Conservation (phyloP, 805 yeast genomes). For the Ogataea degrootiae region DNA sequence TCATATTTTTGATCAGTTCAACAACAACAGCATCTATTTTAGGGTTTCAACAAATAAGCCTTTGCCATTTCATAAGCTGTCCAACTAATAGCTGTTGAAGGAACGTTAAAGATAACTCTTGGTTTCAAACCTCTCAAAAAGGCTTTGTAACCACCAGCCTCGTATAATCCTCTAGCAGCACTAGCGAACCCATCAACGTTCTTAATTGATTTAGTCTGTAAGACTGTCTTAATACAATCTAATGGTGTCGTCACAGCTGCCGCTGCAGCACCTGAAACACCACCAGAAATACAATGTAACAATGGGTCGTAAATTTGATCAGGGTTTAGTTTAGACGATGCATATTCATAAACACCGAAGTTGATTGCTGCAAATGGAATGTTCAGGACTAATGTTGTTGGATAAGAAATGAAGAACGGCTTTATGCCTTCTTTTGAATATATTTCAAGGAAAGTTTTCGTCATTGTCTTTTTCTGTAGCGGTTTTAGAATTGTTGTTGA, state of each 20-base stretch:
- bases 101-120: slow-evolving; percentile 87
- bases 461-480: background rate
- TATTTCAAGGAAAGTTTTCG: slow-evolving; percentile 28
- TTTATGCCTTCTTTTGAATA: slow-evolving; percentile 60
- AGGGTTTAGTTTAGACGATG: slow-evolving; percentile 78
- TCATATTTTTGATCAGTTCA: background rate
- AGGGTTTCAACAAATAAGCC: slow-evolving; percentile 39
- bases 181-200: slow-evolving; percentile 60
- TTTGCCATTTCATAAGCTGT: slow-evolving; percentile 98
- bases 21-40: background rate
- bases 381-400: slow-evolving; percentile 87
- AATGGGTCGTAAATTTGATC: slow-evolving; percentile 76
- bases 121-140: slow-evolving; percentile 86
- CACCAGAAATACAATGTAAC: slow-evolving; percentile 88
- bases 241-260: slow-evolving; percentile 94
- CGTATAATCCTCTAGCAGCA: slow-evolving; percentile 66
- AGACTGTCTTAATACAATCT: slow-evolving; percentile 86
- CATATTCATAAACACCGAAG: slow-evolving; percentile 86
- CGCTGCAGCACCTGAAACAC: slow-evolving; percentile 89
- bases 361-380: slow-evolving; percentile 94
- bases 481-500: too few relatives aligned
- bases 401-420: slow-evolving; percentile 91
- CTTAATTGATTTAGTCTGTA: slow-evolving; percentile 73
- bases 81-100: slow-evolving; percentile 96
- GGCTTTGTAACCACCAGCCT: slow-evolving; percentile 56